Evolutionary conservation across 2,329 filamentous ascomycete species (phyloP), one percentile per base, ranked within the genome.

Genomic region (Fusarium foetens): DNA sequence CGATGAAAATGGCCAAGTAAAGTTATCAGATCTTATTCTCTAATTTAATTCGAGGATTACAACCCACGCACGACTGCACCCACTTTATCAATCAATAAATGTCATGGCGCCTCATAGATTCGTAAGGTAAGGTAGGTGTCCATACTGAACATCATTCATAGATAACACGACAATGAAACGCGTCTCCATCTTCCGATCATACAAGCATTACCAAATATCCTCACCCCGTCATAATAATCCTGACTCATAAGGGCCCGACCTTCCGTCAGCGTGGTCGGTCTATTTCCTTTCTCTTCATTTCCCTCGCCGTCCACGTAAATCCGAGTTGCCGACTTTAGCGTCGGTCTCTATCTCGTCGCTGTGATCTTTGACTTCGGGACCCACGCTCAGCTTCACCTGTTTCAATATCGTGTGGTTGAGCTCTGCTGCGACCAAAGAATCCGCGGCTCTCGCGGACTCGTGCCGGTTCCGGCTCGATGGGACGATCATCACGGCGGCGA

Each of bases 331-430:
- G 71, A 35, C 6, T 52, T 62, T 72, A 75, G 61, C 60, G 71
- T 58, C 67, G 70, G 39, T 76, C 72, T 53, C 67, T 68, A 41
- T 76, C 72, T 53, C 68, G 68, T 46, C 71, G 73, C 54, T 69
- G 67, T 33, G 73, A 76, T 58, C 73, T 73, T 49, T 71, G 61
- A 48, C 70, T 57, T 55, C 69, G 58, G n/a, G 73, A 54, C 35
- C 55, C 53, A 46, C 57, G 43, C 8, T 74, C 65, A 19, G 46
- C 70, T 31, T 70, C 66, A 23, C 78, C 80, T 71, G 68, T 77
- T 67, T 82, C 80, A 21, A 79, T 58, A 53, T 82, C 80, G 4
- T 72, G 75, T 6, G 71, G 76, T 19, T 76, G 79, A 39, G 72
- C 52, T 64, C 68, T 77, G 65, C 73, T 76, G 31, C 79, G 77